These are phyloP conservation scores for Aspergillus mulundensis DNA, from an alignment of 495 filamentous ascomycete genomes.

Conservation along the genomic window DNA sequence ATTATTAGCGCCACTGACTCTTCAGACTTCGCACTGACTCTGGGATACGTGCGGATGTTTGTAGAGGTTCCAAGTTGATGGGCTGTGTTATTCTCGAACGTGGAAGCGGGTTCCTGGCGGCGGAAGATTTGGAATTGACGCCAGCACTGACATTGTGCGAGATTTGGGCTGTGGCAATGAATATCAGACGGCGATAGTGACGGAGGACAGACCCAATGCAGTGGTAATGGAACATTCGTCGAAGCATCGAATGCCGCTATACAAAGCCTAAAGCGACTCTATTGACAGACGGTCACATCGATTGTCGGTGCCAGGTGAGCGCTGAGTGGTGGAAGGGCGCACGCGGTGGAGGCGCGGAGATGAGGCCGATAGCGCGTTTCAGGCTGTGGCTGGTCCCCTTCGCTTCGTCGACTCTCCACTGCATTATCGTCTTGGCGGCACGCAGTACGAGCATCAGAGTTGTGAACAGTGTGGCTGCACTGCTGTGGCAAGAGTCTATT, in stretches of 20 bases:
- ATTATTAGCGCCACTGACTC: not conserved
- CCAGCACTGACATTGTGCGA: not conserved
- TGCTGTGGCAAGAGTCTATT: too few relatives aligned
- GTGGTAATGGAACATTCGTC: not conserved
- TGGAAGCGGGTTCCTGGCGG: not conserved
- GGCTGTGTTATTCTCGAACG: not conserved
- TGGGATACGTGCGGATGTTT: not conserved
- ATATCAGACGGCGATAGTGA: not conserved
- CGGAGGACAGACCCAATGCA: not conserved
- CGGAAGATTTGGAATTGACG: not conserved
- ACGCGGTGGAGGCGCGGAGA: slow-evolving; percentile 1
- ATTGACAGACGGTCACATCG: slow-evolving; percentile 12
- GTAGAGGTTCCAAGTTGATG: not conserved
- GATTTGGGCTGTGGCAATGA: not conserved
- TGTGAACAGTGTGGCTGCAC: too few relatives aligned
- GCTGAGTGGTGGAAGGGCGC: not conserved
- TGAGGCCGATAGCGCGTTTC: slow-evolving; percentile 4
- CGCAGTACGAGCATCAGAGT: too few relatives aligned
- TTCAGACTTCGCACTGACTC: not conserved
- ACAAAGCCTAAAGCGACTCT: slow-evolving; percentile 11
- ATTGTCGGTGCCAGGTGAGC: slow-evolving; percentile 1
- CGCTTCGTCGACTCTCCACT: not conserved
- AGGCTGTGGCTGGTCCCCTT: not conserved
- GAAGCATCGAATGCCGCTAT: slow-evolving; percentile 9
- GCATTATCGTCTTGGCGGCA: not conserved